Evolutionary conservation across 176 grass and related monocot genomes (phyloP).

Genomic region (Rhynchospora breviuscula): DNA sequence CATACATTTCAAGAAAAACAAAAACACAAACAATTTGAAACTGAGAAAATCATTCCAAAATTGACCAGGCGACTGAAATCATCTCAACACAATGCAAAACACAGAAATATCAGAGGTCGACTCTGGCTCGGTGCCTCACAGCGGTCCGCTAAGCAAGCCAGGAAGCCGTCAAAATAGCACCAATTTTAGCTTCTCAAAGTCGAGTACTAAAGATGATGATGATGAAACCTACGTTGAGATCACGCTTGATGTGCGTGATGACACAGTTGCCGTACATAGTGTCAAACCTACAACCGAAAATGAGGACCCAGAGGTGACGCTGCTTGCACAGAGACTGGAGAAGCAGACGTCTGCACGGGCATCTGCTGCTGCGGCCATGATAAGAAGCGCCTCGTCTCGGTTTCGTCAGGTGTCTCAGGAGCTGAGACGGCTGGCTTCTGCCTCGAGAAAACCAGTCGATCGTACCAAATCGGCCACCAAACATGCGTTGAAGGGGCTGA

Average conservation of each 20-base stretch:
- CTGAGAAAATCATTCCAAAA: neutral
- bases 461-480: conserved; percentile 17
- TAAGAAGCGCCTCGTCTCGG: conserved; percentile 5
- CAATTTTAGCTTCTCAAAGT: neutral
- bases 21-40: neutral
- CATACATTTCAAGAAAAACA: neutral
- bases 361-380: neutral
- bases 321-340: conserved; percentile 3
- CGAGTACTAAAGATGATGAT: neutral
- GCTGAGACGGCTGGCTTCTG: conserved; percentile 19
- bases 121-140: conserved; percentile 1
- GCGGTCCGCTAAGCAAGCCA: neutral
- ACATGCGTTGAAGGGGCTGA: conserved; percentile 38
- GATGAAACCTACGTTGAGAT: conserved; percentile 1
- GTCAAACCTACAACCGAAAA: neutral
- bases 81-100: neutral
- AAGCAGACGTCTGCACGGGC: neutral
- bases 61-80: neutral
- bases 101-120: conserved; percentile 8
- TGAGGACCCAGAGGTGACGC: neutral
- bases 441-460: conserved; percentile 1
- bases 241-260: neutral
- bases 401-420: conserved; percentile 45
- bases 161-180: conserved; percentile 1
- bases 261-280: neutral